Evolutionary conservation across 768 basidiomycete species (phyloP).

Genomic region (Bullera alba): DNA sequence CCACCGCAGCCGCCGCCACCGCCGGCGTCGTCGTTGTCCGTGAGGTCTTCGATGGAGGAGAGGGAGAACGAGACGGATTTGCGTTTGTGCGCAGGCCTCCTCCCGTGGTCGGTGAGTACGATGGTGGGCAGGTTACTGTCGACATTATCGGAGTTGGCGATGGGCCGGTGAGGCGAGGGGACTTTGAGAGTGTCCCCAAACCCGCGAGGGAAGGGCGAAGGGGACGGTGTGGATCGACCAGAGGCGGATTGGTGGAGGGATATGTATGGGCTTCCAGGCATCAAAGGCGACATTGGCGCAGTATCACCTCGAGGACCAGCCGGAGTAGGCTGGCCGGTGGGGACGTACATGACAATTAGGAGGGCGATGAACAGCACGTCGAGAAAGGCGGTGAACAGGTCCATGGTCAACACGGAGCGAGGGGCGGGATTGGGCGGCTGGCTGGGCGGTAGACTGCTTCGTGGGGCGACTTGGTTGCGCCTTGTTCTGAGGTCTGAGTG

Average conservation of each 20-base stretch:
- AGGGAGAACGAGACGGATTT: conserved; percentile 13
- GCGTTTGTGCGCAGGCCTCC: conserved; percentile 4
- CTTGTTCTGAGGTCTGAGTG: neutral
- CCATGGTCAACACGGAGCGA: neutral
- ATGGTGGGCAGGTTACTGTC: neutral
- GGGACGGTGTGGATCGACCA: neutral
- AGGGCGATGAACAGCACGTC: neutral
- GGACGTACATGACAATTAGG: neutral
- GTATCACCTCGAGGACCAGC: neutral
- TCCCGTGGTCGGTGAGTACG: neutral
- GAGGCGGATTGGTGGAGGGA: neutral
- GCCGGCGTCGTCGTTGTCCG: no score
- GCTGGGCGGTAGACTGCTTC: neutral
- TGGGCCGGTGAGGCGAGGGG: neutral
- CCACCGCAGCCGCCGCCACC: neutral
- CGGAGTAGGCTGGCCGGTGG: neutral
- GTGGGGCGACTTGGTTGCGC: neutral
- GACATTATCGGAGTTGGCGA: neutral
- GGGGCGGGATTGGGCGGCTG: neutral
- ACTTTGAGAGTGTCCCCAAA: neutral
- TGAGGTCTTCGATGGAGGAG: conserved; percentile 8
- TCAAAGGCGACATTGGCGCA: no score
- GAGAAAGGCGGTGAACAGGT: neutral
- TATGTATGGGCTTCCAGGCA: no score
- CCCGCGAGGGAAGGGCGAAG: neutral